Percentiles rank a stretch among this genome's conserved stretches.
Evolutionary conservation across 1,284 basidiomycete species (phyloP).

Genomic region (Trichosporon sp.): DNA sequence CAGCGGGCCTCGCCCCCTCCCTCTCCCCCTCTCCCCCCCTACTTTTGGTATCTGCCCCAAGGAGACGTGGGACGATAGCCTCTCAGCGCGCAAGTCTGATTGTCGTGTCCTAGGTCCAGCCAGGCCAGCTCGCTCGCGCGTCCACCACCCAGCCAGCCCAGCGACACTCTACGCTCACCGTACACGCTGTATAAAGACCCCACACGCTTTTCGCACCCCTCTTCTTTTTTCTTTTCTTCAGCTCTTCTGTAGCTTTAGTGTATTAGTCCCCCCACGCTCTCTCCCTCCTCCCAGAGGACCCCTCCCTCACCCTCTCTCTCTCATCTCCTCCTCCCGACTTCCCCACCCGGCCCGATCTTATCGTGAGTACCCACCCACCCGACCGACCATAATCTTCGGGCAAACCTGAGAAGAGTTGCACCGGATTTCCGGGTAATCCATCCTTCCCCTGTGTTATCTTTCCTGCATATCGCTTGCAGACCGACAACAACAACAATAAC

Average conservation of each 20-base stretch:
- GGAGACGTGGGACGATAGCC: constrained; percentile 15
- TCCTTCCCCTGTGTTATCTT: neutral
- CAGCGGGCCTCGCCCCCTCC: too few relatives aligned
- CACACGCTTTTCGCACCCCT: neutral
- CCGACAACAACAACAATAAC: constrained; percentile 3
- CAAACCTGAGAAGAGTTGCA: constrained; percentile 20
- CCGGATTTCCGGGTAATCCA: constrained; percentile 15
- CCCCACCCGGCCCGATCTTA: constrained; percentile 16
- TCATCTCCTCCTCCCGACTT: constrained; percentile 11
- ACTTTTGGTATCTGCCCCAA: neutral
- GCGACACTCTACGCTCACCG: neutral
- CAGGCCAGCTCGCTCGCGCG: too few relatives aligned
- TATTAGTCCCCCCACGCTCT: constrained; percentile 22
- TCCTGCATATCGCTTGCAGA: neutral
- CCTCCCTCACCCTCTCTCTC: constrained; percentile 18
- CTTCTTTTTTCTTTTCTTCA: constrained; percentile 26
- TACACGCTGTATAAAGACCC: constrained; percentile 10
- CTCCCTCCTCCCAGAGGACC: constrained; percentile 22
- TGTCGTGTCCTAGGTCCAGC: too few relatives aligned
- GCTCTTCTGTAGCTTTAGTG: constrained; percentile 35
- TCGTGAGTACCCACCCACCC: constrained; percentile 24
- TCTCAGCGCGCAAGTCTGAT: neutral
- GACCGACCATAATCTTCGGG: constrained; percentile 16
- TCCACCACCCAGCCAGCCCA: neutral
- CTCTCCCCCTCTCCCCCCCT: too few relatives aligned